These are phyloP conservation scores for Podaxis sp. DNA, from an alignment of 768 basidiomycete genomes.

Conservation along the genomic window DNA sequence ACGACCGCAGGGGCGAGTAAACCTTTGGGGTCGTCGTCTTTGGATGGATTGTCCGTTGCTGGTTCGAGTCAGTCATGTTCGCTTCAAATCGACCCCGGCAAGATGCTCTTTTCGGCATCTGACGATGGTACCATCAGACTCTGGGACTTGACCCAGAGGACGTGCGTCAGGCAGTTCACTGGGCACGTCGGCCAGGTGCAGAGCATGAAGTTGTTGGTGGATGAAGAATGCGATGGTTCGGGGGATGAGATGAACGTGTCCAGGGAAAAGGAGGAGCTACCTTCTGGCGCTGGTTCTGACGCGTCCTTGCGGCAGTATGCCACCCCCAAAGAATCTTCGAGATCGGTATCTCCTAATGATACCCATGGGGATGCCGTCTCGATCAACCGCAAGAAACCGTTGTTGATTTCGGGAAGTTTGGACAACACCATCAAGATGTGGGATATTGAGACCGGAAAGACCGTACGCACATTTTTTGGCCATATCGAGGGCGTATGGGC, in stretches of 20 bases:
- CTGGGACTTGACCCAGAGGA: slow-evolving; percentile 84
- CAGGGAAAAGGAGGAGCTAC: slow-evolving; percentile 23
- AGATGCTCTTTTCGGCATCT: slow-evolving; percentile 96
- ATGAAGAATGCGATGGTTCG: slow-evolving; percentile 38
- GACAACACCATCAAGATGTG: slow-evolving; percentile 97
- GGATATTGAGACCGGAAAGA: slow-evolving; percentile 87
- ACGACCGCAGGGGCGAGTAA: slow-evolving; percentile 26
- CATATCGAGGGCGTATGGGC: slow-evolving; percentile 99
- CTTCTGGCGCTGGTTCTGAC: slow-evolving; percentile 10
- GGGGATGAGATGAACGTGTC: slow-evolving; percentile 24
- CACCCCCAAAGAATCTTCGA: neutral
- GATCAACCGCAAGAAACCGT: slow-evolving; percentile 50
- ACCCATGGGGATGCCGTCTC: neutral
- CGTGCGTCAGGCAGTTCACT: slow-evolving; percentile 79
- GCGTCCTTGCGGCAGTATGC: slow-evolving; percentile 5
- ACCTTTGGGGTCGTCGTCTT: slow-evolving; percentile 31
- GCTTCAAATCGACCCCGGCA: slow-evolving; percentile 71
- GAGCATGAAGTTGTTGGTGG: slow-evolving; percentile 77
- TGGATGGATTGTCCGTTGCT: slow-evolving; percentile 34
- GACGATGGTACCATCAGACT: slow-evolving; percentile 93
- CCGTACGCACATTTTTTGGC: slow-evolving; percentile 84
- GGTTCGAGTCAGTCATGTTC: slow-evolving; percentile 27
- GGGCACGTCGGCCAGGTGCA: slow-evolving; percentile 97
- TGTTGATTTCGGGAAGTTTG: slow-evolving; percentile 86
- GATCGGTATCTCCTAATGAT: neutral